Conservation (phyloP, 352 stramenopile genomes). For the Phytophthora idaei region DNA sequence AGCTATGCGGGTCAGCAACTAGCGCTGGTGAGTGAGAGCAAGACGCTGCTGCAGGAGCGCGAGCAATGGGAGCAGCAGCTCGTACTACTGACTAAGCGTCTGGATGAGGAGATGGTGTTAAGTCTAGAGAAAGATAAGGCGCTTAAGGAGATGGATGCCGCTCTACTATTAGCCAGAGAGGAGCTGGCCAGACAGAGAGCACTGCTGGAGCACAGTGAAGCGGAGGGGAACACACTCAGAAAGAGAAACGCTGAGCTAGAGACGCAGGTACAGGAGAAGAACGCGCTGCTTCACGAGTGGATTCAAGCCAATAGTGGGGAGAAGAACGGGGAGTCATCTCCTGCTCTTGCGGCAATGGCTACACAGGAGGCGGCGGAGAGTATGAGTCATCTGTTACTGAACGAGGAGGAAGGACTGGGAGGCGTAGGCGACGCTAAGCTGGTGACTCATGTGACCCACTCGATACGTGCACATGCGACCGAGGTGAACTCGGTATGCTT, state of each 20-base stretch:
- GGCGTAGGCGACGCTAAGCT: slow-evolving; percentile 26
- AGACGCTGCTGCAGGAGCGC: slow-evolving; percentile 70
- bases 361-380: slow-evolving; percentile 59
- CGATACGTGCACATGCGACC: slow-evolving; percentile 78
- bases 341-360: slow-evolving; percentile 26
- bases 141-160: slow-evolving; percentile 67
- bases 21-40: slow-evolving; percentile 72
- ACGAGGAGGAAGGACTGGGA: slow-evolving; percentile 24
- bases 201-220: slow-evolving; percentile 61
- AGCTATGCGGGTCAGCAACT: slow-evolving; percentile 62
- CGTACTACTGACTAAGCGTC: slow-evolving; percentile 53
- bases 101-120: slow-evolving; percentile 69
- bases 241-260: slow-evolving; percentile 52
- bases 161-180: slow-evolving; percentile 50
- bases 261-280: slow-evolving; percentile 65
- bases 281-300: slow-evolving; percentile 64
- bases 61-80: slow-evolving; percentile 66
- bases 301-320: slow-evolving; percentile 51
- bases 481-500: slow-evolving; percentile 88
- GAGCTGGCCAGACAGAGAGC: slow-evolving; percentile 64
- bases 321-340: slow-evolving; percentile 6
- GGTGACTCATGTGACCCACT: slow-evolving; percentile 50
- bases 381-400: slow-evolving; percentile 49
- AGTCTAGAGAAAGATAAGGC: slow-evolving; percentile 71
- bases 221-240: slow-evolving; percentile 44